Conservation (phyloP, 2,329 filamentous ascomycete species). For the Chalaropsis thielavioides region DNA sequence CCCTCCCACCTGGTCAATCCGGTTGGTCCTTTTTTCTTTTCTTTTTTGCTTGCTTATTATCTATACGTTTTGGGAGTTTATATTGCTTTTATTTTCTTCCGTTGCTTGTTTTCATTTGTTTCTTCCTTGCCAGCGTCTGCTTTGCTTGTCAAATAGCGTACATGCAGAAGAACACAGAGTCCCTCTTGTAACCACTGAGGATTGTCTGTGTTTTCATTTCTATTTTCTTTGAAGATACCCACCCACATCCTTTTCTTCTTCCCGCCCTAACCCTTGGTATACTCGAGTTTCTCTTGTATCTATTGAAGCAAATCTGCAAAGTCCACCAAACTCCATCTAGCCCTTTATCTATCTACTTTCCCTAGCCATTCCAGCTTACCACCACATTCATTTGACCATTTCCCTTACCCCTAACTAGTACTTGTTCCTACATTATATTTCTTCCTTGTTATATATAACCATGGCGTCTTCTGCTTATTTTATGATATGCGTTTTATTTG, state of each 20-base stretch:
- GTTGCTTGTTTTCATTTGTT: not conserved
- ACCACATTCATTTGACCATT: conserved; percentile 4
- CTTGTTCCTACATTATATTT: not conserved
- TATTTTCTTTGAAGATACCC: conserved; percentile 9
- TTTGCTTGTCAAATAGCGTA: not conserved
- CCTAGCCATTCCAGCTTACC: not conserved
- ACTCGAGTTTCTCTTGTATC: not conserved
- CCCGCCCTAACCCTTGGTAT: not conserved
- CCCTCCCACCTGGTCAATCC: not conserved
- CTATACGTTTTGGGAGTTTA: conserved; percentile 6
- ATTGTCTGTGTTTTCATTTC: not conserved
- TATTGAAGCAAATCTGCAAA: not conserved
- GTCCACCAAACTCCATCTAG: not conserved
- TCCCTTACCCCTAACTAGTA: not conserved
- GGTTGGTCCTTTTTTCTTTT: conserved; percentile 10
- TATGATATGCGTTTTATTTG: not conserved
- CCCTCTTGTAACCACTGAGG: not conserved
- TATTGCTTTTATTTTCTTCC: conserved; percentile 4
- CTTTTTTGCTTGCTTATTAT: not conserved
- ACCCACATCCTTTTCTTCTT: not conserved
- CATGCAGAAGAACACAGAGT: not conserved
- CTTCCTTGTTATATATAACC: not conserved
- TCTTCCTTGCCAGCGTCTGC: not conserved
- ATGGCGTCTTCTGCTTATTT: not conserved
- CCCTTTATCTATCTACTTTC: not conserved